Percentiles rank a stretch among this genome's conserved stretches.
Conservation (phyloP, 176 grass and related monocot genomes). For the Lolium perenne region DNA sequence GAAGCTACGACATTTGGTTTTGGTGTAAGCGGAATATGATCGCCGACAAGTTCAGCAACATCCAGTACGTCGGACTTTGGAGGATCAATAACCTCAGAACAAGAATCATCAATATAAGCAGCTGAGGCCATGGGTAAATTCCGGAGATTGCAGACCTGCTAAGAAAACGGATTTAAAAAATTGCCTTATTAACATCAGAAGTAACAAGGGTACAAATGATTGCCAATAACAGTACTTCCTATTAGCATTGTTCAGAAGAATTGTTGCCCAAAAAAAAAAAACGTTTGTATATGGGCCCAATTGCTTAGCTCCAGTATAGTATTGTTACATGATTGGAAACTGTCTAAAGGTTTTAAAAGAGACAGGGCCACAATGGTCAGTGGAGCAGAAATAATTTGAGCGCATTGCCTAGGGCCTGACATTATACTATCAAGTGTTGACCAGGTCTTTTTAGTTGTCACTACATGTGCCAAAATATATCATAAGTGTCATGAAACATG, state of each 20-base stretch:
- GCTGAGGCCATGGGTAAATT: conserved; percentile 60
- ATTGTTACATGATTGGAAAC: background rate
- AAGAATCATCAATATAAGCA: conserved; percentile 72
- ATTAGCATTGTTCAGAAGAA: conserved; percentile 16
- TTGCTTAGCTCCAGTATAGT: conserved; percentile 26
- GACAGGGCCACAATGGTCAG: conserved; percentile 4
- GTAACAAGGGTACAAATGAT: conserved; percentile 1
- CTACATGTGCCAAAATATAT: conserved; percentile 15
- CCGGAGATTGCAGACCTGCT: conserved; percentile 40
- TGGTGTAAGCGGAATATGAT: conserved; percentile 58
- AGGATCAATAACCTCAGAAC: conserved; percentile 71
- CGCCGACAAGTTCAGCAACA: conserved; percentile 63
- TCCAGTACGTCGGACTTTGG: conserved; percentile 82
- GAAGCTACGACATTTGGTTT: conserved; percentile 88
- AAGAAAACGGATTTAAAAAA: conserved; percentile 34
- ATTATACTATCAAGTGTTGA: conserved; percentile 39
- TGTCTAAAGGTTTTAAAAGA: conserved; percentile 33
- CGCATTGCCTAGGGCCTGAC: conserved; percentile 15
- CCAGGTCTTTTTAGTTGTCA: background rate
- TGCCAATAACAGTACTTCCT: background rate
- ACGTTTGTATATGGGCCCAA: background rate
- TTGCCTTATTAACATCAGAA: background rate
- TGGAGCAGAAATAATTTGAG: conserved; percentile 38
- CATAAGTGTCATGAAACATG: background rate
- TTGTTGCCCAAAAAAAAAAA: background rate